Base-by-base conservation (phyloP, 495 filamentous ascomycete species). In the Xylaria grammica region DNA sequence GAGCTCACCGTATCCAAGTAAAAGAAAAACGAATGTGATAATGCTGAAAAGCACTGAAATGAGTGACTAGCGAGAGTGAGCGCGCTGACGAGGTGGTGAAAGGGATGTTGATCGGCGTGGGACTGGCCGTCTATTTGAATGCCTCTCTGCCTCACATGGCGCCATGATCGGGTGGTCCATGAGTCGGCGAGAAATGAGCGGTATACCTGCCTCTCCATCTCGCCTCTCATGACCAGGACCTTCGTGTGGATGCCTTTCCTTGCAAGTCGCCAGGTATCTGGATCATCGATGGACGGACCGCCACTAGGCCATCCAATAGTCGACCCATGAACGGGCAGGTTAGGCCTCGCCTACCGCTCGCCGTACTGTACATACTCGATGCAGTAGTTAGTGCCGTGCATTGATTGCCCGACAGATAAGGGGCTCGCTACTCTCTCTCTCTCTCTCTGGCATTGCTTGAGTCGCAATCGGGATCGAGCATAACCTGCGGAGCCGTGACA, bases 41-140 rank as follows among this genome's bases (percentile, higher is more conserved):
- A 72, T 70, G 72, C 72, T 63, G 61, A 62, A 66, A 65, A 74
- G 66, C 42, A 48, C 65, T 70, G 49, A 67, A 74, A 69, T 10
- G 72, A 74, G 56, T 68, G 69, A 72, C 69, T 68, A 54, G 63
- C 69, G 67, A 67, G 67, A 67, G 65, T 52, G 69, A 68, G 65
- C 65, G 69, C 67, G 67, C 56, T 72, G 72, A 70, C 56, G 66
- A 60, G 46, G 32, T 56, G 60, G 42, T 8, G 38, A 58, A 67
- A 63, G 7, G 2, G 10, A 13, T 42, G 26, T 42, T 38, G 36
- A 36, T 24, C 13, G 44, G 24, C 65, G 61, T 65, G 69, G 72
- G 60, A 45, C 22, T 49, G 59, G 65, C 63, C 44, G 36, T 65
- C 72, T 72, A 70, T 72, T 74, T 68, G 69, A 74, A 68, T 54